Conservation (phyloP, 2,329 filamentous ascomycete species). For the Chrysoporthe cubensis region DNA sequence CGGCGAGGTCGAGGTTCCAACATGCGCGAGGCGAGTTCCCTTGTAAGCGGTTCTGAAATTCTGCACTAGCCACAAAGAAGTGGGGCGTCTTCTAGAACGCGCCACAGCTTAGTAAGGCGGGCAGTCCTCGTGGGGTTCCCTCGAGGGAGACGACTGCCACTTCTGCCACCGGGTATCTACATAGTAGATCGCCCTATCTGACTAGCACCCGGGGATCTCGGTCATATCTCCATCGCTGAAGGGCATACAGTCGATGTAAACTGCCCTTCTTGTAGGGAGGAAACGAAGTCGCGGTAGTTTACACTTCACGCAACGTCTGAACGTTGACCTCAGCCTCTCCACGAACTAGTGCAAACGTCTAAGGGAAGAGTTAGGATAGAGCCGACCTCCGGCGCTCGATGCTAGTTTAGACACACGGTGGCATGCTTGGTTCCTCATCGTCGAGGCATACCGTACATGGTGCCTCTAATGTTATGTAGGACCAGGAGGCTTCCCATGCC, state of each 20-base stretch:
- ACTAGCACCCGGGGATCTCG: background rate
- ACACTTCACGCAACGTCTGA: background rate
- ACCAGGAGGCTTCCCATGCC: background rate
- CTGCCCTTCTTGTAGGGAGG: background rate
- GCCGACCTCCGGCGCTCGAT: no score
- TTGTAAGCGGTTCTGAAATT: background rate
- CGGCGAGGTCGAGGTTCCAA: background rate
- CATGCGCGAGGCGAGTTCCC: background rate
- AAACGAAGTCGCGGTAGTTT: background rate
- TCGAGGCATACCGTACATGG: background rate
- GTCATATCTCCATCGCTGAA: background rate
- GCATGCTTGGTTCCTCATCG: background rate
- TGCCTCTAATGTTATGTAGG: background rate
- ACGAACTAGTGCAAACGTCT: no score
- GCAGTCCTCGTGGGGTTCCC: background rate
- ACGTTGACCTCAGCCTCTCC: no score
- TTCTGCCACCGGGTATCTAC: background rate
- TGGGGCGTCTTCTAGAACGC: constrained; percentile 10
- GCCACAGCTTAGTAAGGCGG: constrained; percentile 14
- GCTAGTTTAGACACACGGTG: background rate
- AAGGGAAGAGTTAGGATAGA: background rate
- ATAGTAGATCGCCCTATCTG: background rate
- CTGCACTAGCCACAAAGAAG: constrained; percentile 9
- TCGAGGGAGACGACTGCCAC: background rate
- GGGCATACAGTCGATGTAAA: no score